A percentile compares a stretch with the other conserved stretches of the same genome.
Evolutionary conservation across 768 basidiomycete species (phyloP).

Genomic region (Kwoniella europaea): DNA sequence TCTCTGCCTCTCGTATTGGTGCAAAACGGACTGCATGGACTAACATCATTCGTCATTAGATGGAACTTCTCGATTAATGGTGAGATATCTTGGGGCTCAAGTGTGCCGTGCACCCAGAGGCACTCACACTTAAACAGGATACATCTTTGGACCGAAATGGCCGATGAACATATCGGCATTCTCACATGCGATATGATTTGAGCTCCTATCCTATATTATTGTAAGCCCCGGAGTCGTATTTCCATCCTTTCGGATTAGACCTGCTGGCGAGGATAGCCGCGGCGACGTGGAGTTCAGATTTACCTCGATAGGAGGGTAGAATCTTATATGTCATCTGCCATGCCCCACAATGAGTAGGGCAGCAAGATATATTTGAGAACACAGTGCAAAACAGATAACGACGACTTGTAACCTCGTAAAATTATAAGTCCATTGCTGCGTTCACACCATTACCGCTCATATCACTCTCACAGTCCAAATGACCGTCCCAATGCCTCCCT

Average conservation of each 20-base stretch:
- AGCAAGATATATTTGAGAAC: not conserved
- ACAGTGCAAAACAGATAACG: not conserved
- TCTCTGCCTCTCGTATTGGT: not conserved
- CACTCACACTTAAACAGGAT: not conserved
- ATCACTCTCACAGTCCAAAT: not conserved
- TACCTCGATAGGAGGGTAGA: not conserved
- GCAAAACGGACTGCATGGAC: not conserved
- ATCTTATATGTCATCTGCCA: not conserved
- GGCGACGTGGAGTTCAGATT: not conserved
- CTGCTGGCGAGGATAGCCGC: not conserved
- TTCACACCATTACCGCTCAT: not conserved
- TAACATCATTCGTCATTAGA: not conserved
- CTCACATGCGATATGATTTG: not conserved
- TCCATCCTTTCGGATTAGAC: not conserved
- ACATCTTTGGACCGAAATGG: not conserved
- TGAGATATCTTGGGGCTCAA: not conserved
- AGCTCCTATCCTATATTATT: not conserved
- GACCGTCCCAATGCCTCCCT: slow-evolving; percentile 14
- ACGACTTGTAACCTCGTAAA: not conserved
- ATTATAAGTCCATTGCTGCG: too few relatives aligned
- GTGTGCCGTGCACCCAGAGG: not conserved
- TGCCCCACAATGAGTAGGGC: too few relatives aligned
- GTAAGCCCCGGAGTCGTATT: not conserved
- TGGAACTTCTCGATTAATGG: not conserved
- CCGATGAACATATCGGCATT: not conserved